A percentile compares a stretch with the other conserved stretches of the same genome.
These are phyloP conservation scores for Quercus rubra DNA, from an alignment of 306 rosid genomes.

Conservation along the genomic window DNA sequence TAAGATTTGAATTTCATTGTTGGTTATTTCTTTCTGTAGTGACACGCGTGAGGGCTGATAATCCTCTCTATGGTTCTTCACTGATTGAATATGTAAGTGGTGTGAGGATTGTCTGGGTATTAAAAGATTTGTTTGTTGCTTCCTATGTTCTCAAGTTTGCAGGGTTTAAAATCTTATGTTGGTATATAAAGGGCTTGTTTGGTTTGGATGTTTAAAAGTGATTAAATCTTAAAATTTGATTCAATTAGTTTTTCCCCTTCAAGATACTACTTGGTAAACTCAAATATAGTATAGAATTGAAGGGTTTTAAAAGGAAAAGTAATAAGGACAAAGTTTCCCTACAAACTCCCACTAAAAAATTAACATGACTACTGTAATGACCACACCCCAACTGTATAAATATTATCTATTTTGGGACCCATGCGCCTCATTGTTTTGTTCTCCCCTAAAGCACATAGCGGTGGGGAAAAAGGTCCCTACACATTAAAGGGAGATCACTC, in stretches of 20 bases:
- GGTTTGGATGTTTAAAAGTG: no score
- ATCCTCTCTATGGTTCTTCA: conserved; percentile 53
- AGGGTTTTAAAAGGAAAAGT: background rate
- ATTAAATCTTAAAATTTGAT: background rate
- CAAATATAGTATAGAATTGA: background rate
- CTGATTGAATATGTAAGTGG: conserved; percentile 50
- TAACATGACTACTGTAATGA: no score
- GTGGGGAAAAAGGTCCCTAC: accelerated
- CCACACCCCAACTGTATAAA: no score
- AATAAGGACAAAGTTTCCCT: no score
- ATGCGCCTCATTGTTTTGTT: no score
- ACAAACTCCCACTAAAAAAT: no score
- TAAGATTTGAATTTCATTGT: background rate
- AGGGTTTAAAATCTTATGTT: background rate
- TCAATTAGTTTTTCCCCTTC: background rate
- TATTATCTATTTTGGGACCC: no score
- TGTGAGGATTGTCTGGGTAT: background rate
- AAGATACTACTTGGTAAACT: background rate
- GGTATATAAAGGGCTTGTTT: no score
- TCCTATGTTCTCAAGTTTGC: background rate
- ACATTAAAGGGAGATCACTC: no score
- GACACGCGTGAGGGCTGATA: conserved; percentile 49
- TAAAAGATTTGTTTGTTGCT: background rate
- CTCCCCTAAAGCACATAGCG: no score
- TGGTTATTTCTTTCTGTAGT: conserved; percentile 43